Conservation (phyloP, 805 yeast genomes). For the Candida nemodendra region DNA sequence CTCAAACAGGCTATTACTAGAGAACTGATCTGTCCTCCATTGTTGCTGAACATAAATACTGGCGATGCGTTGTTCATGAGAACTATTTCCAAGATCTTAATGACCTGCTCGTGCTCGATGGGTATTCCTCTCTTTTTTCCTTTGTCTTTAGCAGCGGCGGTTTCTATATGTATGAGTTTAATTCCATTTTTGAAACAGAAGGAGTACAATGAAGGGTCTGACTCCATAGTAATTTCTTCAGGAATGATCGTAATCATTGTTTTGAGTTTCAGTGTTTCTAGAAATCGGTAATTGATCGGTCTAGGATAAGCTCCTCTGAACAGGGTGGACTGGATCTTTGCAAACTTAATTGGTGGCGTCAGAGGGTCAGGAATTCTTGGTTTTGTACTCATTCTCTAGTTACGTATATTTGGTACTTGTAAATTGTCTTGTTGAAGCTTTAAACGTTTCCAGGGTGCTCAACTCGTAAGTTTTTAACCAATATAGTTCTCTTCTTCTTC, state of each 20-base stretch:
- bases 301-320: constrained; percentile 89
- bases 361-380: constrained; percentile 22
- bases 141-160: constrained; percentile 59
- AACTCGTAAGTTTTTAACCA: no score
- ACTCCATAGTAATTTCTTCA: constrained; percentile 55
- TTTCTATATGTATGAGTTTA: constrained; percentile 62
- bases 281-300: constrained; percentile 64
- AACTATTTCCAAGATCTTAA: constrained; percentile 58
- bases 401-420: no score
- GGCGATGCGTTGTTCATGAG: constrained; percentile 64
- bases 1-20: constrained; percentile 84
- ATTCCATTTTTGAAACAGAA: constrained; percentile 60
- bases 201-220: constrained; percentile 48
- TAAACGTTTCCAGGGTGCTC: no score
- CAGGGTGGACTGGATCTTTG: constrained; percentile 63
- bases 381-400: constrained; percentile 1
- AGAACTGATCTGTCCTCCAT: constrained; percentile 86
- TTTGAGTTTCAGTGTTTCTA: constrained; percentile 61
- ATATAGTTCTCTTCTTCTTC: no score
- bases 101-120: constrained; percentile 61
- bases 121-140: constrained; percentile 85
- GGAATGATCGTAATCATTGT: constrained; percentile 82
- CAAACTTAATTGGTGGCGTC: constrained; percentile 80
- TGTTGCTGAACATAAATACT: constrained; percentile 78
- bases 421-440: no score